Evolutionary conservation across 1,139 yeast genomes (phyloP).

Genomic region (Diutina sp.): DNA sequence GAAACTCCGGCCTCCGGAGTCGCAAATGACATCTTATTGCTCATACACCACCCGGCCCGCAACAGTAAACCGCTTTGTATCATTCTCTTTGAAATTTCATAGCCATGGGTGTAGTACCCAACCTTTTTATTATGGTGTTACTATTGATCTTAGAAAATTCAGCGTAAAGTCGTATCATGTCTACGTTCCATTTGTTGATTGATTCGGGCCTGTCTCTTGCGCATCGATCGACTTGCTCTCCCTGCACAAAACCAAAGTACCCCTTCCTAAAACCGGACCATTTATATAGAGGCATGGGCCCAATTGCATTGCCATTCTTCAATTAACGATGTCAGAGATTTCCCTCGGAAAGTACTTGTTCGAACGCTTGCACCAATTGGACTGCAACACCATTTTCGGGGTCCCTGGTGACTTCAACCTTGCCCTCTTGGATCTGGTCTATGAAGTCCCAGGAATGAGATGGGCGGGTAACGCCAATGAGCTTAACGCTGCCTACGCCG

Average conservation of each 20-base stretch:
- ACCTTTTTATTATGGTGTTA: too few species aligned
- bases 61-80: too few species aligned
- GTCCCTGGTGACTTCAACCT: constrained; percentile 76
- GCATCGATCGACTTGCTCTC: background rate
- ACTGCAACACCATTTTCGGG: constrained; percentile 52
- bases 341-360: constrained; percentile 51
- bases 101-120: too few species aligned
- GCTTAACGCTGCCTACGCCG: constrained; percentile 59
- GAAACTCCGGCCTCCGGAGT: too few species aligned
- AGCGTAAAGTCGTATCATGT: background rate
- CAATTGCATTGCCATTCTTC: background rate
- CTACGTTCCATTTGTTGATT: background rate
- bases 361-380: constrained; percentile 48
- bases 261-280: background rate
- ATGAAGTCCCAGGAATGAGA: constrained; percentile 42
- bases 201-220: background rate
- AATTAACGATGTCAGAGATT: constrained; percentile 19
- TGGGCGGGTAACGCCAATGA: constrained; percentile 71
- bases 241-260: background rate
- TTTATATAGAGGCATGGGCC: background rate
- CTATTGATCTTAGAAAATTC: too few species aligned
- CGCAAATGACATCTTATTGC: too few species aligned
- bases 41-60: too few species aligned
- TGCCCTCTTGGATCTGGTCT: constrained; percentile 50
- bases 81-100: too few species aligned